Evolutionary conservation across 805 yeast genomes (phyloP).

Genomic region (Candida argentea): DNA sequence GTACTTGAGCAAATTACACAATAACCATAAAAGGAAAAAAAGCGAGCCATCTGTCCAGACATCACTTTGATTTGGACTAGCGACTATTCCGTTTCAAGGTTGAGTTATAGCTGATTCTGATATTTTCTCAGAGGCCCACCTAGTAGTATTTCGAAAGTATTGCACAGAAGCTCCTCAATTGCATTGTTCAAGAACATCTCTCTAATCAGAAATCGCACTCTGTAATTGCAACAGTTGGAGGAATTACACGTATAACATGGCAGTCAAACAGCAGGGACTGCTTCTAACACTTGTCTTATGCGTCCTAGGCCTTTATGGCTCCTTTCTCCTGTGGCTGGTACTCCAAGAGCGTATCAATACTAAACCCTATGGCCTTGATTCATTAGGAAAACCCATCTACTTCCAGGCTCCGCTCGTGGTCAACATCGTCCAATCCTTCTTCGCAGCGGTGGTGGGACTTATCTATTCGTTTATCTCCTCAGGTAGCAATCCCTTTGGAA

Average conservation of each 20-base stretch:
- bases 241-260: conserved; percentile 3
- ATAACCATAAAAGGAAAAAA: too few species aligned
- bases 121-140: too few species aligned
- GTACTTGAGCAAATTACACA: too few species aligned
- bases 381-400: conserved; percentile 24
- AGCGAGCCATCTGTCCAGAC: too few species aligned
- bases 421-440: conserved; percentile 60
- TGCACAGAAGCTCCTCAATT: too few species aligned
- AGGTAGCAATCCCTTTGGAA: conserved; percentile 19
- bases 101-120: too few species aligned
- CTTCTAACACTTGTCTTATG: conserved; percentile 19
- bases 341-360: conserved; percentile 83
- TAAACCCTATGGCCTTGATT: conserved; percentile 51
- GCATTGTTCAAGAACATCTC: too few species aligned
- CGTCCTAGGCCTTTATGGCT: conserved; percentile 64
- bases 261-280: conserved; percentile 13
- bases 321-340: conserved; percentile 87
- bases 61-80: too few species aligned
- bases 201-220: too few species aligned
- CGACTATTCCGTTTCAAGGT: too few species aligned
- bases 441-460: conserved; percentile 64
- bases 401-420: conserved; percentile 77
- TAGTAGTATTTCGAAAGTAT: too few species aligned
- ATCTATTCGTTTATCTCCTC: conserved; percentile 37
- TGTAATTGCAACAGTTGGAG: too few species aligned